Percentiles rank a stretch among this genome's conserved stretches.
Conservation (phyloP, 2,329 filamentous ascomycete genomes). For the Fusarium xyrophilum region DNA sequence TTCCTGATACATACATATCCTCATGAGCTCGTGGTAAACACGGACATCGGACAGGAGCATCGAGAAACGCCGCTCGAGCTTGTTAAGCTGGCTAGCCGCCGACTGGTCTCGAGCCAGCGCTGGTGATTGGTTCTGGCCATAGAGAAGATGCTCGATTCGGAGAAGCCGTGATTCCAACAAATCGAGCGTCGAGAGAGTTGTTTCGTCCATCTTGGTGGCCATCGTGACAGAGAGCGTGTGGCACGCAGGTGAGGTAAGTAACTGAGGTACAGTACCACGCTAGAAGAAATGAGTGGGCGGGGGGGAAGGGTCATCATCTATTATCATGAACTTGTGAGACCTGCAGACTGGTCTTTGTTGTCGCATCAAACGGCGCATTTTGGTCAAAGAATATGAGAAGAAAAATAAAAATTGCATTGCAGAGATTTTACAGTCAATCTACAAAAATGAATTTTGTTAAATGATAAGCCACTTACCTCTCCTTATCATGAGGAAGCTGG, state of each 20-base stretch:
- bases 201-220: slow-evolving; percentile 56
- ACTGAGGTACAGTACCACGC: slow-evolving; percentile 1
- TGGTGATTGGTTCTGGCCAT: slow-evolving; percentile 52
- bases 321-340: slow-evolving; percentile 38
- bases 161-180: slow-evolving; percentile 65
- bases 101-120: slow-evolving; percentile 49
- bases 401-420: rapidly evolving
- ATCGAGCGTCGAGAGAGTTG: slow-evolving; percentile 61
- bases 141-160: slow-evolving; percentile 65
- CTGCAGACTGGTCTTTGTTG: slow-evolving; percentile 20
- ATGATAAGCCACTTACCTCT: background rate
- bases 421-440: too few relatives aligned
- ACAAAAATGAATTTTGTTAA: background rate
- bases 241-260: slow-evolving; percentile 15
- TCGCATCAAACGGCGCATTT: slow-evolving; percentile 2
- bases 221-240: slow-evolving; percentile 38
- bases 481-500: slow-evolving; percentile 5
- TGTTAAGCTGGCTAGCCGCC: slow-evolving; percentile 53
- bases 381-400: background rate
- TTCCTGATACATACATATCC: slow-evolving; percentile 59
- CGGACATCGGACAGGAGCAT: slow-evolving; percentile 58
- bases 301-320: slow-evolving; percentile 3
- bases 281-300: slow-evolving; percentile 32
- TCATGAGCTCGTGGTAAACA: slow-evolving; percentile 65
- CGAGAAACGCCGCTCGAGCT: slow-evolving; percentile 62